Conservation (phyloP, 2,329 filamentous ascomycete genomes). For the Penicillium thymicola region DNA sequence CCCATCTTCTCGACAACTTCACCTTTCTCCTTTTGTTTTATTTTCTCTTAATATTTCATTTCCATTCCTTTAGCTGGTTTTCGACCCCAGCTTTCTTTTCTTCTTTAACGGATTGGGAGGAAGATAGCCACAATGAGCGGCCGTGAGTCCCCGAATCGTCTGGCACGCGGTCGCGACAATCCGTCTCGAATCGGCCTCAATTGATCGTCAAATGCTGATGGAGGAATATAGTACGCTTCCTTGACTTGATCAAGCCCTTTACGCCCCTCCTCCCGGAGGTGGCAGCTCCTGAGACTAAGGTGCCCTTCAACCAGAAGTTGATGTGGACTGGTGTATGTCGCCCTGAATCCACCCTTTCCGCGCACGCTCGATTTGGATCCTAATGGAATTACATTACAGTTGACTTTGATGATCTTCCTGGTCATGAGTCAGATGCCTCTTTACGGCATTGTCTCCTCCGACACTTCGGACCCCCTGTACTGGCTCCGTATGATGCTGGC, state of each 20-base stretch:
- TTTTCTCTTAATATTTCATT: conserved; percentile 22
- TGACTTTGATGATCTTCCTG: conserved; percentile 96
- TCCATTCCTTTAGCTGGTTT: conserved; percentile 37
- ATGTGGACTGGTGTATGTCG: conserved; percentile 76
- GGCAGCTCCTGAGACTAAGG: conserved; percentile 95
- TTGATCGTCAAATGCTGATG: conserved; percentile 29
- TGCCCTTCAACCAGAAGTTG: conserved; percentile 97
- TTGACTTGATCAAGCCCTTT: conserved; percentile 99
- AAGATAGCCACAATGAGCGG: conserved; percentile 55
- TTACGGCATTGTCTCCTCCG: conserved; percentile 98
- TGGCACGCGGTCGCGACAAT: conserved; percentile 31
- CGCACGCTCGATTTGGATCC: conserved; percentile 9
- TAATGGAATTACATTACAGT: conserved; percentile 39
- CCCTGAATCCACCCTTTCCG: conserved; percentile 9
- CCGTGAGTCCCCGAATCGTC: conserved; percentile 46
- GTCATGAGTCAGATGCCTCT: conserved; percentile 99
- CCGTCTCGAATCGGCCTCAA: conserved; percentile 19
- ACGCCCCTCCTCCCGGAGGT: conserved; percentile 99
- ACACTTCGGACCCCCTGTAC: conserved; percentile 97
- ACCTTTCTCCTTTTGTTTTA: conserved; percentile 24
- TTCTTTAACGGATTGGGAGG: conserved; percentile 32
- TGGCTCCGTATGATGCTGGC: conserved; percentile 99
- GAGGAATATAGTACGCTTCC: conserved; percentile 75
- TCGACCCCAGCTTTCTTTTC: conserved; percentile 32
- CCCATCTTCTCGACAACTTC: conserved; percentile 23